These are phyloP conservation scores for Pseudomonodictys pantanalensis DNA, from an alignment of 495 filamentous ascomycete species.

Conservation along the genomic window DNA sequence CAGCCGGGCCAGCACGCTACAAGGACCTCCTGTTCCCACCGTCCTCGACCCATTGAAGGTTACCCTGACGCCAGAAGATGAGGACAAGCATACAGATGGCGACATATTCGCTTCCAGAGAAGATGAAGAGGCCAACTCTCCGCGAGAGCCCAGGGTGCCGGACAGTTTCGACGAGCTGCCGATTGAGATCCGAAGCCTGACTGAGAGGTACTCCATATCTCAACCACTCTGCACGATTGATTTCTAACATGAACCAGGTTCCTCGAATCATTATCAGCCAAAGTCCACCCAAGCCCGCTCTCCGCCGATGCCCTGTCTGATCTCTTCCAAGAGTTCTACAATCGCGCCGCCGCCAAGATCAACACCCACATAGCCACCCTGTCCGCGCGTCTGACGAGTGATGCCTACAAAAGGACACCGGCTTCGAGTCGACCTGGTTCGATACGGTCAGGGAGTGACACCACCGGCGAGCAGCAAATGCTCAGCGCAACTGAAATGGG, in stretches of 20 bases:
- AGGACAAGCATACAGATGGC: constrained; percentile 31
- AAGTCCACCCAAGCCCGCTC: constrained; percentile 78
- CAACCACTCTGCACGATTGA: background rate
- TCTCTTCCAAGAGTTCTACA: constrained; percentile 96
- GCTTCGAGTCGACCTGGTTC: constrained; percentile 14
- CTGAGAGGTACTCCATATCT: constrained; percentile 62
- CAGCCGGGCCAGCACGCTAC: constrained; percentile 62
- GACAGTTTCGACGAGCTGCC: constrained; percentile 81
- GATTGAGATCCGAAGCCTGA: constrained; percentile 84
- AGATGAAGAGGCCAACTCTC: constrained; percentile 51
- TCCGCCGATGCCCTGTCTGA: constrained; percentile 77
- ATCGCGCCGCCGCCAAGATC: constrained; percentile 76
- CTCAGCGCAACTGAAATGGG: constrained; percentile 82
- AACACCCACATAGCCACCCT: constrained; percentile 81
- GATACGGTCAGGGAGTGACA: constrained; percentile 37
- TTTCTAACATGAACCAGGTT: constrained; percentile 56
- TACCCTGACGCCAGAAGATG: constrained; percentile 17
- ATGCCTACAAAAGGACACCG: constrained; percentile 56
- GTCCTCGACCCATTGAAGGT: constrained; percentile 39
- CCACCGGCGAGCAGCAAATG: constrained; percentile 74
- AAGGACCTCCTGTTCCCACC: constrained; percentile 52
- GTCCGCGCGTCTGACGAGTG: constrained; percentile 68
- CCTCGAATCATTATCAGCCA: constrained; percentile 84
- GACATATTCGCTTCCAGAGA: constrained; percentile 47
- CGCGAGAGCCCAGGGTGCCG: constrained; percentile 49